phyloP scores from a whole-genome alignment of 2,329 filamentous ascomycete genomes.

The Colletotrichum navitas region DNA sequence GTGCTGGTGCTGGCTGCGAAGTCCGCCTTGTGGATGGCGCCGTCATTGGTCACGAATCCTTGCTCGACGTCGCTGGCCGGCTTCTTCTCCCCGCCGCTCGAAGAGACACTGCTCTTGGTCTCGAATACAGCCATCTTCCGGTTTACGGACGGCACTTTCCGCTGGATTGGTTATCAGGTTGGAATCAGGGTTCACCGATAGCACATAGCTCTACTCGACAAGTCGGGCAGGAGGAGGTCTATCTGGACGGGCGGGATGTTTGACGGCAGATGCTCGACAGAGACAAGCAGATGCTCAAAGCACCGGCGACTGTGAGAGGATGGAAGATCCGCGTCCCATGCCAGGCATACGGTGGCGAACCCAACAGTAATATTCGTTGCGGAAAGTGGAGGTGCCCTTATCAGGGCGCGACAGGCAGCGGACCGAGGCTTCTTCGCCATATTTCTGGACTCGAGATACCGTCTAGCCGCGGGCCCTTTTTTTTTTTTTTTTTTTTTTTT shows the following conservation, averaged over 20 bases:
- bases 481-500: slow-evolving; percentile 10
- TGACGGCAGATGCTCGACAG: not conserved
- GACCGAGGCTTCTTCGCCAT: slow-evolving; percentile 22
- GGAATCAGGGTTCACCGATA: slow-evolving; percentile 11
- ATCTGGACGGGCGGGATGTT: not conserved
- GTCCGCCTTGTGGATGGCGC: slow-evolving; percentile 24
- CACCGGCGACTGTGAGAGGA: slow-evolving; percentile 24
- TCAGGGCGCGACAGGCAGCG: slow-evolving; percentile 24
- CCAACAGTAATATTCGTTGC: slow-evolving; percentile 35
- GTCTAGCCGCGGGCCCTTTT: not conserved
- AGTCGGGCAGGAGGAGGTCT: not conserved
- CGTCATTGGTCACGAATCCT: slow-evolving; percentile 26
- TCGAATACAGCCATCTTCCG: slow-evolving; percentile 33
- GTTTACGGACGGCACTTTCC: not conserved
- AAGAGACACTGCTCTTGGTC: slow-evolving; percentile 39
- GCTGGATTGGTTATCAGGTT: slow-evolving; percentile 13
- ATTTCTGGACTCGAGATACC: slow-evolving; percentile 26
- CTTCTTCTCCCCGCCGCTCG: slow-evolving; percentile 33
- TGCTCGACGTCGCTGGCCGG: slow-evolving; percentile 19
- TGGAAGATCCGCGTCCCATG: slow-evolving; percentile 11
- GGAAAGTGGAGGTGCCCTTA: slow-evolving; percentile 42
- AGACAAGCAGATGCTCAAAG: slow-evolving; percentile 21
- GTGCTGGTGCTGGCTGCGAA: slow-evolving; percentile 38
- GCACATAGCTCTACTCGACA: slow-evolving; percentile 25
- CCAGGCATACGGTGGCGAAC: slow-evolving; percentile 27